phyloP scores from a whole-genome alignment of 805 yeast genomes.

The Wickerhamomyces xylosicus region DNA sequence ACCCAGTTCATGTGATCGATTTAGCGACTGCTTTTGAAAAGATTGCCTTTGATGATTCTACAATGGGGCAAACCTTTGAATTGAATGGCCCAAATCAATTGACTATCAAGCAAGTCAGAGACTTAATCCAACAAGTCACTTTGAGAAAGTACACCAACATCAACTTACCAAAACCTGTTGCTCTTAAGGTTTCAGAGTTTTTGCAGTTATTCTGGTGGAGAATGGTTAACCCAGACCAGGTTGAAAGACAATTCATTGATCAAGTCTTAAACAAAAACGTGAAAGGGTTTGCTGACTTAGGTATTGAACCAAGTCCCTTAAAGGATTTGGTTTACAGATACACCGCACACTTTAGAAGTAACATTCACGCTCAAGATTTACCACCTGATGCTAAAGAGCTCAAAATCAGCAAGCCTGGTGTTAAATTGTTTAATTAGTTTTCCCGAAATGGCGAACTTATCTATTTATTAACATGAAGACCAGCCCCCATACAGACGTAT shows the following conservation, averaged over 20 bases:
- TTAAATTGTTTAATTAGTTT: too few relatives aligned
- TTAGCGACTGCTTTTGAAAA: conserved; percentile 72
- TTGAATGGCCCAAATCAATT: conserved; percentile 63
- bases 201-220: conserved; percentile 33
- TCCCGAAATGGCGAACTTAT: too few relatives aligned
- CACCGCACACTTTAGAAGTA: conserved; percentile 25
- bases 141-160: conserved; percentile 27
- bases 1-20: conserved; percentile 70
- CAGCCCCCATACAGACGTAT: too few relatives aligned
- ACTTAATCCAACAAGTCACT: conserved; percentile 57
- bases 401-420: neutral
- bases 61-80: conserved; percentile 68
- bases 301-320: conserved; percentile 47
- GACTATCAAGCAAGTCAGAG: conserved; percentile 53
- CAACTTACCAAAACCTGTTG: conserved; percentile 29
- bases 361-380: conserved; percentile 27
- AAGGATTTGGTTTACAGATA: conserved; percentile 38
- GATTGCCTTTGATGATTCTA: conserved; percentile 74
- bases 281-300: conserved; percentile 59
- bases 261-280: conserved; percentile 54
- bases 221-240: conserved; percentile 55
- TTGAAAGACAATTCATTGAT: conserved; percentile 61
- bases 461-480: too few relatives aligned
- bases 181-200: conserved; percentile 24
- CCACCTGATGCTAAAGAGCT: conserved; percentile 30